Base-by-base conservation (phyloP, 2,329 filamentous ascomycete genomes). In the Gremmenia infestans region DNA sequence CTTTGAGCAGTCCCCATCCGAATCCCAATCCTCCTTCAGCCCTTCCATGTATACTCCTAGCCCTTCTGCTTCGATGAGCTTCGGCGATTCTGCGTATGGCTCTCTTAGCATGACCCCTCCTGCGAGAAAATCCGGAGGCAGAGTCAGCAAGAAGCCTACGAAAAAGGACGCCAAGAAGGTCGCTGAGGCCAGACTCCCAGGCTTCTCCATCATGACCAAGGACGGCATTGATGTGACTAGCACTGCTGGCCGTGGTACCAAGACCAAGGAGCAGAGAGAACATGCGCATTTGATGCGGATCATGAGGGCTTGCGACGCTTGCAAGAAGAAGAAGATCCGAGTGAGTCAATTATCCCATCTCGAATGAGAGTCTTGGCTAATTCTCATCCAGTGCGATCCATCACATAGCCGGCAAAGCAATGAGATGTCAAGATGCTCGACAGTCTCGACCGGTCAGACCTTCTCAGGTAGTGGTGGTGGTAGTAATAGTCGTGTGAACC, bases 211-310 rank as follows among this genome's bases (percentile, higher is more conserved):
- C 60, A 77, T 86, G 73, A 86, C 83, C 56, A 80, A 77, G 67
- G 82, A 84, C 60, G 83, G 83, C 48, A 72, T 73, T 43, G 83
- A 87, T 66, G 79, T 87, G 54, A 87, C 83, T 46, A 81, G 83
- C 69, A 77, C 79, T 54, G 81, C 81, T 14, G 82, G 81, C 15
- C 77, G 83, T 40, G 82, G 82, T 36, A 82, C 78, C 69, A 86
- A 86, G 73, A 84, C 83, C 52, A 84, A 83, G 75, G 83, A 86
- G 73, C 83, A 86, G 73, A 78, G 83, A 36, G 82, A 86, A 52
- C 83, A 86, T 65, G 83, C 83, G 5, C 82, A 85, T 62, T 72
- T 86, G 48, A 86, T 87, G 81, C 76, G 83, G 57, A 82, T 83
- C 66, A 81, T 86, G 68, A 85, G 85, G 72, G 83, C 83, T n/a